Percentiles rank a stretch among this genome's conserved stretches.
These are phyloP conservation scores for Craspedostauros australis DNA, from an alignment of 108 stramenopile species.

Conservation along the genomic window DNA sequence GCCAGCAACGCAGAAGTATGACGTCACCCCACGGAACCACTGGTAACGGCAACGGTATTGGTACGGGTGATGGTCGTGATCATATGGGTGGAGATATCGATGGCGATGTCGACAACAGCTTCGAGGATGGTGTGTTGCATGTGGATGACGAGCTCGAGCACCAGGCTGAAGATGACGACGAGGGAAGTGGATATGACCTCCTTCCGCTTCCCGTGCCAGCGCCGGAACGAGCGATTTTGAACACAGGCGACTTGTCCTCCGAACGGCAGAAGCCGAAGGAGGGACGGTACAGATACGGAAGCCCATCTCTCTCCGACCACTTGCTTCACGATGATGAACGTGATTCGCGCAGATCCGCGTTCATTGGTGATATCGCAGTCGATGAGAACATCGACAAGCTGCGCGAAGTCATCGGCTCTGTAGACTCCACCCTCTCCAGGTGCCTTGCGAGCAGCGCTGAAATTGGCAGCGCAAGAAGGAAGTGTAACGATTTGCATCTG, in stretches of 20 bases:
- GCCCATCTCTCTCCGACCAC: conserved; percentile 1
- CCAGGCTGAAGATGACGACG: conserved; percentile 19
- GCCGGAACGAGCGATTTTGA: conserved; percentile 59
- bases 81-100: too few relatives aligned
- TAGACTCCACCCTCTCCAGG: conserved; percentile 54
- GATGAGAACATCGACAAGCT: conserved; percentile 84
- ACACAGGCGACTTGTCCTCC: conserved; percentile 23
- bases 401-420: conserved; percentile 64
- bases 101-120: conserved; percentile 9
- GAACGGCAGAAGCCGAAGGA: conserved; percentile 7
- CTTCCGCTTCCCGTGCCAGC: conserved; percentile 75
- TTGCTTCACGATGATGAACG: conserved; percentile 13
- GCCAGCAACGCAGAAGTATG: too few relatives aligned
- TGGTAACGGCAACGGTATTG: background rate
- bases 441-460: conserved; percentile 44
- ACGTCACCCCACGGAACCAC: background rate
- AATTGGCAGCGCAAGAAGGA: conserved; percentile 47
- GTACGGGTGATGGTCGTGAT: background rate
- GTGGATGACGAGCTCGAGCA: conserved; percentile 48
- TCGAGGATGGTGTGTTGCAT: conserved; percentile 71
- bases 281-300: conserved; percentile 31
- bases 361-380: conserved; percentile 65
- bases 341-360: conserved; percentile 18
- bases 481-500: conserved; percentile 40
- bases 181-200: conserved; percentile 65